phyloP scores from a whole-genome alignment of 1,284 basidiomycete species.

The Fereydounia khargensis region DNA sequence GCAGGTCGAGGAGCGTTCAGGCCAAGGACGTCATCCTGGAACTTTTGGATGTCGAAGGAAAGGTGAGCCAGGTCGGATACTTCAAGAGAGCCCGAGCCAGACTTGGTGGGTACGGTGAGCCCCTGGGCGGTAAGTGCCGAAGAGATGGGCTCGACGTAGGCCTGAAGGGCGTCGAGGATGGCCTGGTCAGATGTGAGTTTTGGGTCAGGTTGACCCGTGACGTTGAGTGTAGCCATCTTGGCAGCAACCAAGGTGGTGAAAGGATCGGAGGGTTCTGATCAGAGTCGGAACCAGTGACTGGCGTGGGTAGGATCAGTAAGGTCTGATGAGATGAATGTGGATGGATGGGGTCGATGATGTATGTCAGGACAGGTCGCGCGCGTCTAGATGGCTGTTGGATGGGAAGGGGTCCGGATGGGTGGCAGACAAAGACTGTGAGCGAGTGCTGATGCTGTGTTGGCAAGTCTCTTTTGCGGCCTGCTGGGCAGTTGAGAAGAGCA shows the following conservation, averaged over 20 bases:
- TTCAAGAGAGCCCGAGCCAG: constrained; percentile 14
- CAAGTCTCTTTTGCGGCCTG: too few species aligned
- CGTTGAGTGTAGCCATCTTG: constrained; percentile 35
- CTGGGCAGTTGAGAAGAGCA: too few species aligned
- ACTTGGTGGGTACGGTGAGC: constrained; percentile 8
- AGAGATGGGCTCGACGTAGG: constrained; percentile 33
- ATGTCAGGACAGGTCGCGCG: constrained; percentile 1
- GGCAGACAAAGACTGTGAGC: too few species aligned
- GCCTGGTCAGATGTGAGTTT: constrained; percentile 21
- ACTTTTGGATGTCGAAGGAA: constrained; percentile 32
- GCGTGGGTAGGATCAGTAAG: background rate
- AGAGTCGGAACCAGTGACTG: background rate
- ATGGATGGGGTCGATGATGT: constrained; percentile 1
- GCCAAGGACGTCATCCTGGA: constrained; percentile 49
- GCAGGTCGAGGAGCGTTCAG: constrained; percentile 33
- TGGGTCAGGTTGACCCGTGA: constrained; percentile 33
- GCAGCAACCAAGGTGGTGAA: too few species aligned
- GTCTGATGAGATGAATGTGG: background rate
- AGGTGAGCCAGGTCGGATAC: constrained; percentile 27
- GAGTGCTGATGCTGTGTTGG: too few species aligned
- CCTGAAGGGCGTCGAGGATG: constrained; percentile 26
- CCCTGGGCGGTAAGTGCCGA: constrained; percentile 10
- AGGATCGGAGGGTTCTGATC: too few species aligned
- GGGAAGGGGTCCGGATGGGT: too few species aligned
- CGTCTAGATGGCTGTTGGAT: too few species aligned